A percentile compares a stretch with the other conserved stretches of the same genome.
These are phyloP conservation scores for Beauveria varroae DNA, from an alignment of 2,329 filamentous ascomycete species.

Conservation along the genomic window DNA sequence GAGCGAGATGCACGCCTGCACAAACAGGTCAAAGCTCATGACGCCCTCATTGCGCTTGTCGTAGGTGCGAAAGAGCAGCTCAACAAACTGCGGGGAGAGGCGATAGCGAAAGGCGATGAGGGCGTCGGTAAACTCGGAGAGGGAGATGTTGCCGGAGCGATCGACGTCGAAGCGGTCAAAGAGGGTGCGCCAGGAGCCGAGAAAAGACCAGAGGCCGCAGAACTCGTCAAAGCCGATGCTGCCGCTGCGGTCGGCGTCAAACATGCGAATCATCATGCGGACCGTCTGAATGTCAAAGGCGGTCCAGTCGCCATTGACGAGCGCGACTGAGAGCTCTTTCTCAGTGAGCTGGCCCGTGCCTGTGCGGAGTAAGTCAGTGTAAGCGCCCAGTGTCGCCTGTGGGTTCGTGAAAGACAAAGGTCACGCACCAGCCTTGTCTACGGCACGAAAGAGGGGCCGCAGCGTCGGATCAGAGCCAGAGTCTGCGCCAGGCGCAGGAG, in stretches of 20 bases:
- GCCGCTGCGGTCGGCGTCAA: slow-evolving; percentile 83
- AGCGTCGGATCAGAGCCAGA: slow-evolving; percentile 61
- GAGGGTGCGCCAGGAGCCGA: slow-evolving; percentile 86
- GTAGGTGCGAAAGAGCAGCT: slow-evolving; percentile 80
- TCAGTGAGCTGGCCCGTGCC: slow-evolving; percentile 78
- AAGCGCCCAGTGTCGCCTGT: neutral
- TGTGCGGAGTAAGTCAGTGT: slow-evolving; percentile 21
- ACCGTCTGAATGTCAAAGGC: slow-evolving; percentile 91
- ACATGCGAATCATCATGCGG: slow-evolving; percentile 99
- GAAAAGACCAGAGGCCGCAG: slow-evolving; percentile 91
- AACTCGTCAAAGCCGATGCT: slow-evolving; percentile 95
- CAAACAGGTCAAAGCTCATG: slow-evolving; percentile 93
- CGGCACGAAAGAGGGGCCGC: slow-evolving; percentile 78
- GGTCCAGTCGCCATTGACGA: slow-evolving; percentile 95
- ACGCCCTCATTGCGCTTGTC: slow-evolving; percentile 65
- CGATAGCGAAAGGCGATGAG: slow-evolving; percentile 91
- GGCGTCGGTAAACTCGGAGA: slow-evolving; percentile 82
- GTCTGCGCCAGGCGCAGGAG: slow-evolving; percentile 46
- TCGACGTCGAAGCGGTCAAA: slow-evolving; percentile 95
- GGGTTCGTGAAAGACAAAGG: neutral
- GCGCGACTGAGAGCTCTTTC: slow-evolving; percentile 75
- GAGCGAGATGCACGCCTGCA: slow-evolving; percentile 92
- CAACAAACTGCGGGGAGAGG: slow-evolving; percentile 74
- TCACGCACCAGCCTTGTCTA: slow-evolving; percentile 67
- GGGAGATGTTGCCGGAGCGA: slow-evolving; percentile 75